phyloP scores from a whole-genome alignment of 257 asterid genomes.

The Fraxinus americana region DNA sequence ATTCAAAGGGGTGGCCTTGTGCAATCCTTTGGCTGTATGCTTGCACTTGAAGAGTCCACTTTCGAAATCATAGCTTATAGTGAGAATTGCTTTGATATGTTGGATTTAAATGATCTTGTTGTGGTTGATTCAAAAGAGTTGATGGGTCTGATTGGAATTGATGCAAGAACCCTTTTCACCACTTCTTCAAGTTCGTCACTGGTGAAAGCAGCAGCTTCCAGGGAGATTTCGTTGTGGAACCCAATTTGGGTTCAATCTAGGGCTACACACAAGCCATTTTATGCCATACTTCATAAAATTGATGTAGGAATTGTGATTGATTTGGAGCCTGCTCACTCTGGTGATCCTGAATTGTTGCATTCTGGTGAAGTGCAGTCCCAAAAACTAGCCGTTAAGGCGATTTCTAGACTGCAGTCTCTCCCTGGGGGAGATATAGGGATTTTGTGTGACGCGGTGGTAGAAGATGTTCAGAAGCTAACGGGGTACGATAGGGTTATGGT shows the following conservation, averaged over 20 bases:
- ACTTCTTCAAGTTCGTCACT: conserved; percentile 43
- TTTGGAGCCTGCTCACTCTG: conserved; percentile 61
- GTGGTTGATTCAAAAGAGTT: conserved; percentile 2
- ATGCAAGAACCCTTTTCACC: conserved; percentile 58
- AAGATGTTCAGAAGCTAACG: conserved; percentile 62
- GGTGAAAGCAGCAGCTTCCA: conserved; percentile 38
- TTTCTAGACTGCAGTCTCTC: conserved; percentile 59
- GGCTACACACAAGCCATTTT: conserved; percentile 43
- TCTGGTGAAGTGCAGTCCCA: conserved; percentile 64
- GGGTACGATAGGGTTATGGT: conserved; percentile 78
- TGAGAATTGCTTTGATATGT: conserved; percentile 57
- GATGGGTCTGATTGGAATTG: conserved; percentile 46
- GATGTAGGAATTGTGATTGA: conserved; percentile 72
- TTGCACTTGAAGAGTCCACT: conserved; percentile 47
- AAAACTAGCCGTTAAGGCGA: conserved; percentile 56
- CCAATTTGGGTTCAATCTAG: conserved; percentile 62
- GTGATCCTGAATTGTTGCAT: conserved; percentile 47
- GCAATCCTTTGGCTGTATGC: conserved; percentile 69
- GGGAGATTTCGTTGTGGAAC: conserved; percentile 57
- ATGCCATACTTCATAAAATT: conserved; percentile 69
- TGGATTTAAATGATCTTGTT: conserved; percentile 38
- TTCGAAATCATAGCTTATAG: conserved; percentile 51
- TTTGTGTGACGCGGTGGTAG: conserved; percentile 58
- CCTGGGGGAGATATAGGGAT: conserved; percentile 62
- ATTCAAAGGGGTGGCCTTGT: conserved; percentile 72